Evolutionary conservation across 2,329 filamentous ascomycete genomes (phyloP).

Genomic region (Talaromyces sp.): DNA sequence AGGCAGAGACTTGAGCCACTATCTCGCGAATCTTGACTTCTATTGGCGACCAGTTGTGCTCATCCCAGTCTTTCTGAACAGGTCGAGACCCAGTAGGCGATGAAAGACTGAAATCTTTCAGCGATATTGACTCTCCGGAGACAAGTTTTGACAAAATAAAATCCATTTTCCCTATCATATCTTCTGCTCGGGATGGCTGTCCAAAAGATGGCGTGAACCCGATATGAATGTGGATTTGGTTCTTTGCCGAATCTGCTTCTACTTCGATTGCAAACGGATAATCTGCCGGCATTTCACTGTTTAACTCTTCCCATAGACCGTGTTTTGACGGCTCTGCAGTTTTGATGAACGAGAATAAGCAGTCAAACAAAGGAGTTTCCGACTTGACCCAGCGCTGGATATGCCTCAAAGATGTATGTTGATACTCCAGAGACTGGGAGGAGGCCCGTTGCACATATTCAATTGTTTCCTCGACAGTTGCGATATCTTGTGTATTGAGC

Average conservation of each 20-base stretch:
- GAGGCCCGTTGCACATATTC: conserved; percentile 18
- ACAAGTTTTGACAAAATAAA: conserved; percentile 23
- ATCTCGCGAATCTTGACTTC: conserved; percentile 21
- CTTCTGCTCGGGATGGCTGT: conserved; percentile 15
- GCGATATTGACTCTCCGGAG: conserved; percentile 18
- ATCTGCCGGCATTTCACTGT: conserved; percentile 30
- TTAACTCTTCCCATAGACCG: conserved; percentile 24
- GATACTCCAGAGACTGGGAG: conserved; percentile 27
- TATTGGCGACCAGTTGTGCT: conserved; percentile 17
- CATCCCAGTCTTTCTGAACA: conserved; percentile 15
- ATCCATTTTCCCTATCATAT: conserved; percentile 29
- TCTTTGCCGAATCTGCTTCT: conserved; percentile 19
- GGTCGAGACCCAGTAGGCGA: not conserved
- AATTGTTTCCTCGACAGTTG: conserved; percentile 20
- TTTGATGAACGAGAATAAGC: conserved; percentile 29
- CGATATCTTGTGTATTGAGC: conserved; percentile 19
- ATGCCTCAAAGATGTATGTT: conserved; percentile 30
- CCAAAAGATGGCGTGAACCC: conserved; percentile 24
- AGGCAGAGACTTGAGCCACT: conserved; percentile 19
- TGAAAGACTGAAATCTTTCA: conserved; percentile 20
- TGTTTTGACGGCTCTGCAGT: conserved; percentile 11
- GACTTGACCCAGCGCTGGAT: conserved; percentile 32
- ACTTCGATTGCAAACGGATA: conserved; percentile 33
- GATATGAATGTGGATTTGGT: conserved; percentile 21
- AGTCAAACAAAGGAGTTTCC: conserved; percentile 28